These are phyloP conservation scores for Cryptosporidium ubiquitum DNA, from an alignment of 169 alveolate genomes.

Conservation along the genomic window DNA sequence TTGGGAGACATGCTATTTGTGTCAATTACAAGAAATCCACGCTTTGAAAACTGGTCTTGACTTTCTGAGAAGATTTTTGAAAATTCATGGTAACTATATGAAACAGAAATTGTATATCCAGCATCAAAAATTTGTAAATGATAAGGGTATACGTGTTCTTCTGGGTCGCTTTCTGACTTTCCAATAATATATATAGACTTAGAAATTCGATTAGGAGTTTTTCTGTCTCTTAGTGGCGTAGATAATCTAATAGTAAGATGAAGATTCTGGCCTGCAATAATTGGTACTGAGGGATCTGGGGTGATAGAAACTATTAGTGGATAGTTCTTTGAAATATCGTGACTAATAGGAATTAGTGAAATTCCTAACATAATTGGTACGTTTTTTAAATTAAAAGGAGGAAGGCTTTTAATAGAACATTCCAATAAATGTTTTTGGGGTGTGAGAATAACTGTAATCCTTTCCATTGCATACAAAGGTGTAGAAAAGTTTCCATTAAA, in stretches of 20 bases:
- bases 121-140: constrained; percentile 38
- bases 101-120: constrained; percentile 23
- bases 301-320: constrained; percentile 75
- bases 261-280: constrained; percentile 77
- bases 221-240: constrained; percentile 26
- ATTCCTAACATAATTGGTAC: constrained; percentile 45
- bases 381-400: constrained; percentile 14
- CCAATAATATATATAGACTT: constrained; percentile 26
- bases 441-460: constrained; percentile 3
- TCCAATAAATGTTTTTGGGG: constrained; percentile 24
- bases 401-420: constrained; percentile 20
- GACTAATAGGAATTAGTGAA: constrained; percentile 27
- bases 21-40: constrained; percentile 57
- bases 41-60: constrained; percentile 4
- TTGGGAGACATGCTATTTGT: constrained; percentile 18
- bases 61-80: constrained; percentile 4
- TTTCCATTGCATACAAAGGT: constrained; percentile 36
- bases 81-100: constrained; percentile 21
- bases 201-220: not conserved
- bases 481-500: constrained; percentile 28
- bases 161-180: constrained; percentile 1
- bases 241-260: constrained; percentile 41
- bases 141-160: constrained; percentile 7
- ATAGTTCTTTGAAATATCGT: constrained; percentile 8
- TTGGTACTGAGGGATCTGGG: constrained; percentile 80